Evolutionary conservation across 345 rosid species (phyloP).

Genomic region (Melastoma malabathricum): DNA sequence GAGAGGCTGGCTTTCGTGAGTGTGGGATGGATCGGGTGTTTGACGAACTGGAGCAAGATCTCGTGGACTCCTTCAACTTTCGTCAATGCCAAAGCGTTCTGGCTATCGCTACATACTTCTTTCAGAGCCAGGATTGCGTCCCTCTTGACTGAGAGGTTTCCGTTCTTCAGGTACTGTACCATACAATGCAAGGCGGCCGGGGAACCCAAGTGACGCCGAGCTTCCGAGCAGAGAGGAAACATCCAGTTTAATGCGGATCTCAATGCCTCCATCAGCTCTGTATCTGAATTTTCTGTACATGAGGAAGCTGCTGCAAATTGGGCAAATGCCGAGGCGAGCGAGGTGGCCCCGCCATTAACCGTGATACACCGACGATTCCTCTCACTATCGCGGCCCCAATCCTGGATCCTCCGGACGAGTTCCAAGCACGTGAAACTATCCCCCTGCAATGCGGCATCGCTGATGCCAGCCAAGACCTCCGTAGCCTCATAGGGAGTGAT

Average conservation of each 20-base stretch:
- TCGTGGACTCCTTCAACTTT: slow-evolving; percentile 15
- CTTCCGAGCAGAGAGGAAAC: slow-evolving; percentile 25
- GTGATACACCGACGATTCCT: slow-evolving; percentile 25
- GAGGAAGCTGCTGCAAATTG: slow-evolving; percentile 14
- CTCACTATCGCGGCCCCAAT: slow-evolving; percentile 37
- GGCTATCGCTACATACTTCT: slow-evolving; percentile 16
- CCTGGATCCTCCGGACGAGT: slow-evolving; percentile 16
- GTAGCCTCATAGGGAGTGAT: slow-evolving; percentile 16
- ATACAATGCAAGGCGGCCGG: slow-evolving; percentile 17
- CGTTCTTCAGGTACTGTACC: slow-evolving; percentile 17
- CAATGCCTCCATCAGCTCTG: slow-evolving; percentile 19
- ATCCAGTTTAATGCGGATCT: slow-evolving; percentile 18
- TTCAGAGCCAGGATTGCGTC: slow-evolving; percentile 18
- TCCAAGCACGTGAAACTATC: slow-evolving; percentile 16
- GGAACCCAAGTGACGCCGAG: slow-evolving; percentile 17
- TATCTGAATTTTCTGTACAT: slow-evolving; percentile 4
- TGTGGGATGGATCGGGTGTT: slow-evolving; percentile 15
- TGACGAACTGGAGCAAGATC: slow-evolving; percentile 12
- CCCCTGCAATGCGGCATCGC: slow-evolving; percentile 4
- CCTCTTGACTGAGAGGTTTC: slow-evolving; percentile 14
- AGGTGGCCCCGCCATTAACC: slow-evolving; percentile 8
- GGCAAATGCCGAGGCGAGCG: slow-evolving; percentile 22
- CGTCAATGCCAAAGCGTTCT: slow-evolving; percentile 7
- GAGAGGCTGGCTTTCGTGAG: slow-evolving; percentile 26
- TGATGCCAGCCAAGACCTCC: slow-evolving; percentile 12